Conservation (phyloP, 2,329 filamentous ascomycete genomes). For the Fragosphaeria purpurea region DNA sequence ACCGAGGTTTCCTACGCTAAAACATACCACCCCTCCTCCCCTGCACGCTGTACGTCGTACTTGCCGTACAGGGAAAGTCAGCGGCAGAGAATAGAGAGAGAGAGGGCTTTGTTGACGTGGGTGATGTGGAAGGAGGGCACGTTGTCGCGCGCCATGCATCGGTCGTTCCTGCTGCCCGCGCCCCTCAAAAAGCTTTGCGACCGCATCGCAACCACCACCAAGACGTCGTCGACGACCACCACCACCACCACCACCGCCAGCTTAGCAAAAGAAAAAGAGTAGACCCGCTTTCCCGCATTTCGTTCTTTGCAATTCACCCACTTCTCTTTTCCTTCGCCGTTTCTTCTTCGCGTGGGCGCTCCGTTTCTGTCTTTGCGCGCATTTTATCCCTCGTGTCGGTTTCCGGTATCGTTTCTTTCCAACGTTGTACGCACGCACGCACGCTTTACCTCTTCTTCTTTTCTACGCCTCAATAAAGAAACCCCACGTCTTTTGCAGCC, state of each 20-base stretch:
- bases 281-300: slow-evolving; percentile 14
- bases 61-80: background rate
- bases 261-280: slow-evolving; percentile 1
- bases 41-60: background rate
- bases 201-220: slow-evolving; percentile 5
- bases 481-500: slow-evolving; percentile 13
- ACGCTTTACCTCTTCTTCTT: background rate
- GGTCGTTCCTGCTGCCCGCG: background rate
- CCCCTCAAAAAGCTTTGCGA: slow-evolving; percentile 4
- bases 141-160: background rate
- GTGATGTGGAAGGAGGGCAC: background rate
- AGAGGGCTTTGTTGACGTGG: slow-evolving; percentile 1
- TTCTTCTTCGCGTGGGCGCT: background rate
- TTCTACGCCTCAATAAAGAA: slow-evolving; percentile 1
- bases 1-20: background rate
- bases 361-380: background rate
- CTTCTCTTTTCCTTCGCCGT: background rate
- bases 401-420: too few relatives aligned
- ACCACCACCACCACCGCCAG: background rate
- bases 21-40: background rate
- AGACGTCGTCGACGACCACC: background rate
- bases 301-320: slow-evolving; percentile 2
- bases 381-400: background rate
- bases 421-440: background rate
- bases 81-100: slow-evolving; percentile 1